Conservation (phyloP, 208 protist species). For the Trichomonas gallinae region DNA sequence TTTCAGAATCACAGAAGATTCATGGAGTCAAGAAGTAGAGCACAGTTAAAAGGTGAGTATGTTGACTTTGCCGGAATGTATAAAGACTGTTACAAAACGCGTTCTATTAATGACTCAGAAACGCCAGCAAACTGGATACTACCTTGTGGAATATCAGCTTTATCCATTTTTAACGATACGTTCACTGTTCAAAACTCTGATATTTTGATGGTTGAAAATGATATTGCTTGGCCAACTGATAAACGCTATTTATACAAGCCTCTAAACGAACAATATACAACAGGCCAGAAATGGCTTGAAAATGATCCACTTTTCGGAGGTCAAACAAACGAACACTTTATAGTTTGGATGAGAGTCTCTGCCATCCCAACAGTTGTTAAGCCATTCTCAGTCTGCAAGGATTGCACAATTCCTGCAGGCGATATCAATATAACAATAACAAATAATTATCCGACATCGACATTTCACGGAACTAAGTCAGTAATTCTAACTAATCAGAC, state of each 20-base stretch:
- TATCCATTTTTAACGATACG: neutral
- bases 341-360: no score
- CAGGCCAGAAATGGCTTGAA: neutral
- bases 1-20: neutral
- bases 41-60: no score
- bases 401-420: neutral
- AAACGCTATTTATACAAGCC: neutral
- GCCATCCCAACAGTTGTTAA: no score
- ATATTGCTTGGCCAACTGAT: neutral
- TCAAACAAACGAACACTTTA: neutral
- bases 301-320: neutral
- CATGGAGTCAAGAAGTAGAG: neutral
- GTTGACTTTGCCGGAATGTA: neutral
- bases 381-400: no score
- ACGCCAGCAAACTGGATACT: neutral
- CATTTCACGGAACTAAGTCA: neutral
- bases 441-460: neutral
- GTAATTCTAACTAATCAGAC: neutral
- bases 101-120: neutral
- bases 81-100: neutral
- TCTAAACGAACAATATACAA: neutral
- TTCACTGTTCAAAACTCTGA: neutral
- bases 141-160: neutral
- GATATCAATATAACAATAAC: neutral
- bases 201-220: neutral